phyloP scores from a whole-genome alignment of 1,284 basidiomycete genomes.

The Mycena sp. region DNA sequence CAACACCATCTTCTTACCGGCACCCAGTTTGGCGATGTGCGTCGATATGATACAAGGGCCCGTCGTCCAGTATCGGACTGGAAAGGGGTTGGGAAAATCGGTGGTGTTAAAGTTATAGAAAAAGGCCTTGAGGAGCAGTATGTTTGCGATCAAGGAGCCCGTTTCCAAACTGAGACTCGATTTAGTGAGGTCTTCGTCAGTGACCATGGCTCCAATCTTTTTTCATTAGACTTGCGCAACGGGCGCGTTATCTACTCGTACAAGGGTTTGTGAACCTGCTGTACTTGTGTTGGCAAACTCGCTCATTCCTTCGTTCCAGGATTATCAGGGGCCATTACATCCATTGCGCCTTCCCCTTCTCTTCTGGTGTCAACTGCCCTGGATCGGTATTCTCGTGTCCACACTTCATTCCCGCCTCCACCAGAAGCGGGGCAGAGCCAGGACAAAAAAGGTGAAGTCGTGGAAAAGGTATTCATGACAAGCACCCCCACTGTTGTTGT shows the following conservation, averaged over 20 bases:
- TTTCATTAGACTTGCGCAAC: conserved; percentile 78
- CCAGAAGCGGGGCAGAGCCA: conserved; percentile 59
- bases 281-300: not conserved
- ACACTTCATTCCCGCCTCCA: conserved; percentile 70
- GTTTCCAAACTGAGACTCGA: conserved; percentile 12
- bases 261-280: conserved; percentile 63
- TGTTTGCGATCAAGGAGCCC: conserved; percentile 42
- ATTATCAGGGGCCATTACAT: conserved; percentile 73
- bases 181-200: conserved; percentile 80
- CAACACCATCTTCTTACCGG: conserved; percentile 71
- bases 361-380: conserved; percentile 66
- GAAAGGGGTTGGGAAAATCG: conserved; percentile 66
- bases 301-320: conserved; percentile 50
- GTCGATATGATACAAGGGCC: conserved; percentile 83
- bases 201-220: conserved; percentile 77
- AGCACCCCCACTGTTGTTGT: conserved; percentile 69
- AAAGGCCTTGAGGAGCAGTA: conserved; percentile 76
- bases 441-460: conserved; percentile 70
- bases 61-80: conserved; percentile 78
- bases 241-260: conserved; percentile 79
- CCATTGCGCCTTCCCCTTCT: conserved; percentile 63
- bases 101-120: conserved; percentile 73
- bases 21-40: conserved; percentile 80
- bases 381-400: conserved; percentile 80
- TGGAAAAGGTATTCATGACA: conserved; percentile 77